Evolutionary conservation across 345 rosid genomes (phyloP).

Genomic region (Luvunga scandens): DNA sequence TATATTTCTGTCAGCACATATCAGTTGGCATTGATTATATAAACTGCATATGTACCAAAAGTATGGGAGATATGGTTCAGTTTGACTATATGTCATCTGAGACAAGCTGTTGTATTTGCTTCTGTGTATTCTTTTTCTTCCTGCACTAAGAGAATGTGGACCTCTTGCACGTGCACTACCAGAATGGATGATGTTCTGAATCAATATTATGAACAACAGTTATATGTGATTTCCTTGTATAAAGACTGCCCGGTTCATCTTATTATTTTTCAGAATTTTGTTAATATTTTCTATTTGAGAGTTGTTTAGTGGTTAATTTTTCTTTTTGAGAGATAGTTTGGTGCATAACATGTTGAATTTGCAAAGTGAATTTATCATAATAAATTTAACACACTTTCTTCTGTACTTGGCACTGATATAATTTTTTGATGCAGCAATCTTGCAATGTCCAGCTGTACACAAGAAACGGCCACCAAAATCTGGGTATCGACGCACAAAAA

Average conservation of each 20-base stretch:
- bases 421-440: constrained; percentile 62
- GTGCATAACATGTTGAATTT: not conserved
- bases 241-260: not conserved
- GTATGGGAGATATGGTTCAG: not conserved
- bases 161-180: not conserved
- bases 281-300: not conserved
- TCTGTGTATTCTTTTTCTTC: not conserved
- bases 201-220: not conserved
- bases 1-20: not conserved
- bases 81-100: not conserved
- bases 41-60: no score
- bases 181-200: not conserved
- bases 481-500: constrained; percentile 78
- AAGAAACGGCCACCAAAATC: constrained; percentile 73
- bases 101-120: not conserved
- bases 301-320: not conserved
- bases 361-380: not conserved
- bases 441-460: constrained; percentile 79
- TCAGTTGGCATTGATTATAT: not conserved
- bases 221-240: not conserved
- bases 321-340: not conserved
- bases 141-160: not conserved
- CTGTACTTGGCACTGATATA: constrained; percentile 16
- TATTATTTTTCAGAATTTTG: not conserved
- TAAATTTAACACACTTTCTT: constrained; percentile 12